Conservation (phyloP, 306 rosid species). For the Corylus americana region DNA sequence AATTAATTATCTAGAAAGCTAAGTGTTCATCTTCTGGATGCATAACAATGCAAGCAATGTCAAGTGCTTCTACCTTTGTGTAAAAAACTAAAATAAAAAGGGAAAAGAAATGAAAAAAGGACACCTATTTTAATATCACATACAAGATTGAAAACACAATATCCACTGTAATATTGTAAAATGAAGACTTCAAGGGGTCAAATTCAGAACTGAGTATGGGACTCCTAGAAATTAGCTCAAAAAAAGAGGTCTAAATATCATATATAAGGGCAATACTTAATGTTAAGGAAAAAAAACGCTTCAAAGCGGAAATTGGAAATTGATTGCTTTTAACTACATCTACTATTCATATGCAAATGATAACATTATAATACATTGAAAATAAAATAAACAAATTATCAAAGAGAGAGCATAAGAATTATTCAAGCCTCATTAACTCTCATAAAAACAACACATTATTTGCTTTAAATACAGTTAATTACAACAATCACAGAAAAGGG, state of each 20-base stretch:
- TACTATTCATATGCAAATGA: background rate
- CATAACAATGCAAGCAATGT: background rate
- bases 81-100: background rate
- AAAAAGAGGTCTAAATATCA: background rate
- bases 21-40: background rate
- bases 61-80: background rate
- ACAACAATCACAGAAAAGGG: background rate
- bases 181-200: background rate
- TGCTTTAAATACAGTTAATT: background rate
- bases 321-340: background rate
- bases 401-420: background rate
- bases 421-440: background rate
- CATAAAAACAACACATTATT: background rate
- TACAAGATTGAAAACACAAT: background rate
- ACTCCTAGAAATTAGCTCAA: background rate
- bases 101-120: background rate
- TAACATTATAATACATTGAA: background rate
- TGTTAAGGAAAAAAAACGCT: background rate
- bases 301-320: background rate
- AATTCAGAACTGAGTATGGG: background rate
- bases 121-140: background rate
- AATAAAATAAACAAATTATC: background rate
- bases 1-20: background rate
- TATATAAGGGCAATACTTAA: background rate
- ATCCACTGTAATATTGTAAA: background rate